phyloP scores from a whole-genome alignment of 2,329 filamentous ascomycete genomes.

The Chalaropsis ovoidea region DNA sequence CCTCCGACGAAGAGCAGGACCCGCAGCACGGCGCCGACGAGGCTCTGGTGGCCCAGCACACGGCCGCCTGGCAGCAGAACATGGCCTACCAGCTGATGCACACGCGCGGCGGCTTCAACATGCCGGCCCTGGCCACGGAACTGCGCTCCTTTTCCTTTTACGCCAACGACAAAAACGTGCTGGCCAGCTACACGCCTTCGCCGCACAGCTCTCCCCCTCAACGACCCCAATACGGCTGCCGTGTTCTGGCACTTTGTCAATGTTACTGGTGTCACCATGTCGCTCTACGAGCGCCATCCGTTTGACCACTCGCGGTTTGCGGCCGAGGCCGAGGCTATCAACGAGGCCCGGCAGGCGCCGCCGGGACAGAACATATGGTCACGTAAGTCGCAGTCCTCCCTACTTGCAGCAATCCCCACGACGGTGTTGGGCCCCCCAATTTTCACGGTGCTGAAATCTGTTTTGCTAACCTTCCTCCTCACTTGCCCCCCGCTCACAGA shows the following conservation, averaged over 20 bases:
- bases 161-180: slow-evolving; percentile 38
- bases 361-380: slow-evolving; percentile 57
- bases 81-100: slow-evolving; percentile 14
- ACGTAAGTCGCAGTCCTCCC: slow-evolving; percentile 36
- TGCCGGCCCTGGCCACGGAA: slow-evolving; percentile 34
- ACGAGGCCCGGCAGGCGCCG: slow-evolving; percentile 35
- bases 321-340: slow-evolving; percentile 46
- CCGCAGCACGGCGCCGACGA: slow-evolving; percentile 30
- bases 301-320: slow-evolving; percentile 53
- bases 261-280: slow-evolving; percentile 75
- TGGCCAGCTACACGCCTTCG: slow-evolving; percentile 58
- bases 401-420: neutral
- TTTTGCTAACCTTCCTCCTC: neutral
- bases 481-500: slow-evolving; percentile 37
- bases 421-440: too few relatives aligned
- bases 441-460: too few relatives aligned
- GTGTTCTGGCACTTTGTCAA: slow-evolving; percentile 90
- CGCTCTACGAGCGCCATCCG: slow-evolving; percentile 75
- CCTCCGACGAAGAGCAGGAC: slow-evolving; percentile 53
- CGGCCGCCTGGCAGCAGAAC: neutral
- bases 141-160: slow-evolving; percentile 43
- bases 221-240: slow-evolving; percentile 66
- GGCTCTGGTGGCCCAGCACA: slow-evolving; percentile 32
- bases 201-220: slow-evolving; percentile 59
- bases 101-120: slow-evolving; percentile 32